A percentile compares a stretch with the other conserved stretches of the same genome.
Evolutionary conservation across 768 basidiomycete genomes (phyloP).

Genomic region (Tricholoma terreum): DNA sequence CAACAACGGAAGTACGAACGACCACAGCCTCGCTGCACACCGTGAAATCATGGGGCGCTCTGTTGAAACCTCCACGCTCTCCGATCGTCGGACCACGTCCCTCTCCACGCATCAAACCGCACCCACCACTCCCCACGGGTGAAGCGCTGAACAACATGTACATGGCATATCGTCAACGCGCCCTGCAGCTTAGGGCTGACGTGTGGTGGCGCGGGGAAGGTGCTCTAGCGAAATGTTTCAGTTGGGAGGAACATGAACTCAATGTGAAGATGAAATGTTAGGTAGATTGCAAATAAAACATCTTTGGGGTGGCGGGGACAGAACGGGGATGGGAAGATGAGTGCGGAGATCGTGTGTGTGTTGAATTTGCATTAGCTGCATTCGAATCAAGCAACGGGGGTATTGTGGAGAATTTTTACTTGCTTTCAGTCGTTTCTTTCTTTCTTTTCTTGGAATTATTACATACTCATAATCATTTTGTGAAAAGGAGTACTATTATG

Average conservation of each 20-base stretch:
- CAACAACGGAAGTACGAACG: constrained; percentile 27
- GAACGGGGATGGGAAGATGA: constrained; percentile 73
- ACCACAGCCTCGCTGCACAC: constrained; percentile 43
- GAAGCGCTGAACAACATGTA: constrained; percentile 77
- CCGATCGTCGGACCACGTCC: constrained; percentile 76
- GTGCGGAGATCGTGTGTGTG: constrained; percentile 60
- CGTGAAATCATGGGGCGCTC: constrained; percentile 57
- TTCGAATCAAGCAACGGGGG: constrained; percentile 88
- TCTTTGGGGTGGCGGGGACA: constrained; percentile 73
- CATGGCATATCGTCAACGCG: constrained; percentile 84
- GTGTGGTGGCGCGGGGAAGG: constrained; percentile 96
- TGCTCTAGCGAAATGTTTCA: constrained; percentile 92
- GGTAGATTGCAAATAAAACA: no score
- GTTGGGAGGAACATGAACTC: constrained; percentile 88
- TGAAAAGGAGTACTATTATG: constrained; percentile 80
- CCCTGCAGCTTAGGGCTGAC: constrained; percentile 90
- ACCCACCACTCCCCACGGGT: constrained; percentile 79
- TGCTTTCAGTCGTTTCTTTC: constrained; percentile 54
- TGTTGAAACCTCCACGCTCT: constrained; percentile 67
- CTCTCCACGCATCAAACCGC: constrained; percentile 83
- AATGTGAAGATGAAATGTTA: constrained; percentile 94
- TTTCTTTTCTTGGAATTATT: not conserved
- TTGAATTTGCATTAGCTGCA: constrained; percentile 94
- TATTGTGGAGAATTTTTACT: constrained; percentile 86
- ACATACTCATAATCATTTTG: not conserved